phyloP scores from a whole-genome alignment of 257 asterid genomes.

The Fraxinus anomala region DNA sequence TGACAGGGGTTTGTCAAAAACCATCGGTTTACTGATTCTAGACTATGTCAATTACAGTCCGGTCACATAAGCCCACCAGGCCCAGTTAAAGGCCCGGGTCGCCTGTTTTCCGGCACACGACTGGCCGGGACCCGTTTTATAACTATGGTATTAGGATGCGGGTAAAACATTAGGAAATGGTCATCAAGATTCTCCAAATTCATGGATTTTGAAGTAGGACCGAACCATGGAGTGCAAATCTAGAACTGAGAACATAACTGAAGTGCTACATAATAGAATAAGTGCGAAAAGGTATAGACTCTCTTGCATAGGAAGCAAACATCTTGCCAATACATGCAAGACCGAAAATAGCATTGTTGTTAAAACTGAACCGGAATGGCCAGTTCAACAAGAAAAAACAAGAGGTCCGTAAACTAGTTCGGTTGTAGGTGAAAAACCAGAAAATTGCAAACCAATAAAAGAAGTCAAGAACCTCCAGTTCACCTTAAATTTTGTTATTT shows the following conservation, averaged over 20 bases:
- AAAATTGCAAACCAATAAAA: neutral
- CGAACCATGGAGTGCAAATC: neutral
- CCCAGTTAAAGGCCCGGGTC: too few species aligned
- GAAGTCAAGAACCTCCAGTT: neutral
- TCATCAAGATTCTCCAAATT: neutral
- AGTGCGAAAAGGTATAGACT: neutral
- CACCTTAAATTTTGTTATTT: neutral
- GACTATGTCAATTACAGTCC: too few species aligned
- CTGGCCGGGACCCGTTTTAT: neutral
- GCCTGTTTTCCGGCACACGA: too few species aligned
- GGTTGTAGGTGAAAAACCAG: neutral
- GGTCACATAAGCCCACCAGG: too few species aligned
- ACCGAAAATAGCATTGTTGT: neutral
- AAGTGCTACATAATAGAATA: neutral
- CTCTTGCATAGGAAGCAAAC: neutral
- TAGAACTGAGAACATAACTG: neutral
- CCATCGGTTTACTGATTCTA: too few species aligned
- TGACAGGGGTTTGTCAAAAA: too few species aligned
- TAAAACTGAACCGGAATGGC: neutral
- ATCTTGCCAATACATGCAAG: neutral
- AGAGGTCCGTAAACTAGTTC: neutral
- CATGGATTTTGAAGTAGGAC: constrained; percentile 3
- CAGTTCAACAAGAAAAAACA: neutral
- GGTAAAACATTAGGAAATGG: constrained; percentile 5
- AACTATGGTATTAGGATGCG: constrained; percentile 10